A percentile compares a stretch with the other conserved stretches of the same genome.
Evolutionary conservation across 176 grass and related monocot species (phyloP).

Genomic region (Carex myosuroides): DNA sequence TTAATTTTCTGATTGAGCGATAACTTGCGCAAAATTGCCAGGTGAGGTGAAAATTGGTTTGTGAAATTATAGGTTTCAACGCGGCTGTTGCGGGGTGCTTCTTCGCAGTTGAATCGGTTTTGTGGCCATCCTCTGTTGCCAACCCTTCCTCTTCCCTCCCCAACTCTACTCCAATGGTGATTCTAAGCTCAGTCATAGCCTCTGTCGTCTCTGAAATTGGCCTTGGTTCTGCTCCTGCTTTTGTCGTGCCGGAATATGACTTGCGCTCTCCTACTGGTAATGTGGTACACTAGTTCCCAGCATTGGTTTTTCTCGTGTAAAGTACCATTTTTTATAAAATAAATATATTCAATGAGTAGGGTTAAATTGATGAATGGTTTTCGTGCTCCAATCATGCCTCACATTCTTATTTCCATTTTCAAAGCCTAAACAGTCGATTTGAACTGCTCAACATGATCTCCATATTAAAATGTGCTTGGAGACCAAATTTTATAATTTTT

Average conservation of each 20-base stretch:
- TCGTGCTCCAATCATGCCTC: no score
- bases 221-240: constrained; percentile 81
- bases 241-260: constrained; percentile 83
- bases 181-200: constrained; percentile 92
- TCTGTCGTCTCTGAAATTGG: constrained; percentile 87
- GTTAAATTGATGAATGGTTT: no score
- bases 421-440: no score
- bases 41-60: constrained; percentile 11
- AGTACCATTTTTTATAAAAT: constrained; percentile 27
- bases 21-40: background rate
- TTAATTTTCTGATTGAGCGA: background rate
- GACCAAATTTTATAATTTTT: no score
- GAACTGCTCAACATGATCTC: no score
- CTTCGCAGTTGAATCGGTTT: constrained; percentile 91
- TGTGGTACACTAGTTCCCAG: background rate
- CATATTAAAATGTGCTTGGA: no score
- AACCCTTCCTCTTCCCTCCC: constrained; percentile 62
- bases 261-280: constrained; percentile 89
- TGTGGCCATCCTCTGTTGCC: constrained; percentile 58
- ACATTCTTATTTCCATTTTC: no score
- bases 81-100: constrained; percentile 96
- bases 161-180: constrained; percentile 83
- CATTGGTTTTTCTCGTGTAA: background rate
- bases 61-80: constrained; percentile 85
- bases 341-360: constrained; percentile 21